Base-by-base conservation (phyloP, 2,329 filamentous ascomycete genomes). In the Aspergillus neotritici region DNA sequence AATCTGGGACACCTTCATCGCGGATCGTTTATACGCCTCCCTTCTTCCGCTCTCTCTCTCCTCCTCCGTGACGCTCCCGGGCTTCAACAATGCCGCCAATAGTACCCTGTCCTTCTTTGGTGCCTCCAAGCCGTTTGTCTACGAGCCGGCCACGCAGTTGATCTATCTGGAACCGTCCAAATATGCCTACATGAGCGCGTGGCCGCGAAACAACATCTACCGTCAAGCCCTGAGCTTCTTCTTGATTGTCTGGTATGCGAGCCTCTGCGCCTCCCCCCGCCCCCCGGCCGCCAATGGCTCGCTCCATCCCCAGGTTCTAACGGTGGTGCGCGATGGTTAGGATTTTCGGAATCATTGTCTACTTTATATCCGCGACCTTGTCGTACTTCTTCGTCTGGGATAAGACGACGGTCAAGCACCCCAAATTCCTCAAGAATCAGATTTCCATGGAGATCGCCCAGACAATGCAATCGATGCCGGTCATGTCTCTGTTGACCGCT, bases 371-470 rank as follows among this genome's bases (percentile, higher is more conserved):
- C 62, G 86, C 90, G 4, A 77, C 83, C 5, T 74, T 94, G 13
- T 95, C 89, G 12, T 97, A 94, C 70, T 58, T 84, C 60, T 84
- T 95, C 70, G 76, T 96, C 62, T 96, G 95, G 72, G 90, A 96
- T 70, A 93, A 96, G 69, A 78, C 81, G 33, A 93, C 87, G 34
- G 82, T 91, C 69, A 75, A 87, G 40, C 91, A 97, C 66, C 91
- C 91, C 37, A 93, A 93, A 63, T 97, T 91, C 68, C 83, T 96
- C 61, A 94, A 93, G 72, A 91, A 95, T 69, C 91, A 96, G 67
- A 84, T 96, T 51, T 74, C 76, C 47, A 78, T 89, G 57, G 91
- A 97, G 66, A 95, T 97, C 59, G 73, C 74, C 51, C 88, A 94
- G 70, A 82, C 90, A 50, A 80, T 83, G 69, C 66, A 69, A 36